Percentiles rank a stretch among this genome's conserved stretches.
These are phyloP conservation scores for Suhomyces kunorum DNA, from an alignment of 1,139 yeast genomes.

Conservation along the genomic window DNA sequence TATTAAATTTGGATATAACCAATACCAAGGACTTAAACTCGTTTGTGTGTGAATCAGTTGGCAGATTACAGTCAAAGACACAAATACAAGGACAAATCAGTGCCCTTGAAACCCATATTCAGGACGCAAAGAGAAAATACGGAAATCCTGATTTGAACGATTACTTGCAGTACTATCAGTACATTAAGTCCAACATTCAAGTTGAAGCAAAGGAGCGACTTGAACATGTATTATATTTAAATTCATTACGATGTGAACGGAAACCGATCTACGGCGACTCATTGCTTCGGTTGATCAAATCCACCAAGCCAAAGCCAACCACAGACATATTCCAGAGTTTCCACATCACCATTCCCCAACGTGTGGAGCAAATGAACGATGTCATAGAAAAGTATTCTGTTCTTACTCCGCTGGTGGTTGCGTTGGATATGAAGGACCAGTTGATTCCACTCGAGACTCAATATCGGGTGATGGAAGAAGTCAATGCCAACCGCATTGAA, in stretches of 20 bases:
- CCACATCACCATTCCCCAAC: conserved; percentile 40
- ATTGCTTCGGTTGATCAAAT: conserved; percentile 29
- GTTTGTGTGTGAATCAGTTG: conserved; percentile 50
- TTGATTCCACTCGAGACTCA: conserved; percentile 44
- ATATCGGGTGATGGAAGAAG: conserved; percentile 35
- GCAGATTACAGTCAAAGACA: conserved; percentile 48
- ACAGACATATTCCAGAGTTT: conserved; percentile 31
- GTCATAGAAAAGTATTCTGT: conserved; percentile 77
- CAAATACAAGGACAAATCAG: conserved; percentile 47
- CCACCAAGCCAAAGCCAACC: conserved; percentile 22
- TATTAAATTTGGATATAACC: conserved; percentile 62
- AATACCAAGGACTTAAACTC: conserved; percentile 48
- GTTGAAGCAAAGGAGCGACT: conserved; percentile 51
- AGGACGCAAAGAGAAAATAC: conserved; percentile 26
- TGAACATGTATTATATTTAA: conserved; percentile 62
- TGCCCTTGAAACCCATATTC: conserved; percentile 39
- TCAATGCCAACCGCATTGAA: conserved; percentile 40
- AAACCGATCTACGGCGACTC: conserved; percentile 58
- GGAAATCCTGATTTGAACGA: conserved; percentile 45
- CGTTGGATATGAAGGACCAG: conserved; percentile 69
- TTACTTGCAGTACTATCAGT: conserved; percentile 62
- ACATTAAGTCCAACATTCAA: conserved; percentile 53
- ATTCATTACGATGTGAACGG: conserved; percentile 59
- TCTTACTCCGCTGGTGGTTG: conserved; percentile 83
- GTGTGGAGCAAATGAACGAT: conserved; percentile 49